Evolutionary conservation across 108 stramenopile species (phyloP).

Genomic region (Discostella pseudostelligera): DNA sequence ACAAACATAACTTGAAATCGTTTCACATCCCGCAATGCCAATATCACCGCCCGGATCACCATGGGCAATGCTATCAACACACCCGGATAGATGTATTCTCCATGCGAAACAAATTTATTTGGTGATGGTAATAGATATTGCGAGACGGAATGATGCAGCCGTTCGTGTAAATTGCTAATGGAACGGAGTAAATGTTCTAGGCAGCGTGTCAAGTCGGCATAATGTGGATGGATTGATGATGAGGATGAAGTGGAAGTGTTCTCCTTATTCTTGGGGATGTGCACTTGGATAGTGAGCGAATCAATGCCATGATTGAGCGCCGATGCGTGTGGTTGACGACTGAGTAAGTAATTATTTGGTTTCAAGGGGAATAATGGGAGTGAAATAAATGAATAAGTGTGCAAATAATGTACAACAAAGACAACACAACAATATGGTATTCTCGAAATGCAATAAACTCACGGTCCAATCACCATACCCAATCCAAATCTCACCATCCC

Average conservation of each 20-base stretch:
- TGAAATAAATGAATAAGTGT: too few species aligned
- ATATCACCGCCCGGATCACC: constrained; percentile 59
- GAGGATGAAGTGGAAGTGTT: neutral
- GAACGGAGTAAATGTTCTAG: constrained; percentile 62
- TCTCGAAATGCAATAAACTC: too few species aligned
- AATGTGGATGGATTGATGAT: constrained; percentile 31
- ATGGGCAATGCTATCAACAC: constrained; percentile 72
- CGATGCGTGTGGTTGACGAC: constrained; percentile 60
- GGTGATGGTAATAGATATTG: constrained; percentile 76
- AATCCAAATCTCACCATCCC: constrained; percentile 48
- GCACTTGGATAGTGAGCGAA: constrained; percentile 67
- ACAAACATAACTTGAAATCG: constrained; percentile 46
- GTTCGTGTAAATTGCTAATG: constrained; percentile 82
- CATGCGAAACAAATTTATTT: constrained; percentile 77
- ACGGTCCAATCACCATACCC: constrained; percentile 35
- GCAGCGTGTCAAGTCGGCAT: constrained; percentile 56
- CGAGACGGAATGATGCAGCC: constrained; percentile 81
- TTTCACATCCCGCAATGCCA: constrained; percentile 55
- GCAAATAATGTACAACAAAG: too few species aligned
- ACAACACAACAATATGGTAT: too few species aligned
- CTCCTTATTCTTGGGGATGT: constrained; percentile 8
- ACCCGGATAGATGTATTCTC: constrained; percentile 78
- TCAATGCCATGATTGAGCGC: constrained; percentile 81
- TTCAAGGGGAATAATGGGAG: constrained; percentile 22
- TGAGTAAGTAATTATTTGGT: constrained; percentile 34